These are phyloP conservation scores for Rhinocladiella similis DNA, from an alignment of 2,329 filamentous ascomycete species.

Conservation along the genomic window DNA sequence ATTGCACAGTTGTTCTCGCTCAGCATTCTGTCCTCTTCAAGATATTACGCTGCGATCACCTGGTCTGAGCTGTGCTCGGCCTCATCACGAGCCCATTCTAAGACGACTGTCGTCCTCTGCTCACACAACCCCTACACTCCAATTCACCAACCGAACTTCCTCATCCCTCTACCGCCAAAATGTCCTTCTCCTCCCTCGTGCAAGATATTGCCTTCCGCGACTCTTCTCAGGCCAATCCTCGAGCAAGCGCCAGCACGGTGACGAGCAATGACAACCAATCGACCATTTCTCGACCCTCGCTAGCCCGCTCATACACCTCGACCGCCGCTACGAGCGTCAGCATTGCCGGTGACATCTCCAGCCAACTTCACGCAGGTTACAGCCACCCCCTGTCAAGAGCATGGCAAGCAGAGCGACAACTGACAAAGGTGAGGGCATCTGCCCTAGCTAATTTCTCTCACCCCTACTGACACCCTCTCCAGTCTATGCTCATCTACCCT, in stretches of 20 bases:
- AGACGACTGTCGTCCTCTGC: neutral
- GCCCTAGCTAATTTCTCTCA: neutral
- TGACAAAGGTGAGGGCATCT: constrained; percentile 68
- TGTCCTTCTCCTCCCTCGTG: constrained; percentile 54
- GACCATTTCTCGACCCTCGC: constrained; percentile 40
- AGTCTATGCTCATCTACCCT: constrained; percentile 99
- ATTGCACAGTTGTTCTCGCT: no score
- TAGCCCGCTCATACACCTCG: constrained; percentile 46
- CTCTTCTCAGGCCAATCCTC: constrained; percentile 27
- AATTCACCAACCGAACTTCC: neutral
- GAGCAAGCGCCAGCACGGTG: constrained; percentile 19
- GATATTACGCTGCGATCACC: neutral
- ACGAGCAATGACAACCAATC: constrained; percentile 40
- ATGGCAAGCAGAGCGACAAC: constrained; percentile 81
- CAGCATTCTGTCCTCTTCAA: no score
- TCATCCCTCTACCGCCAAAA: constrained; percentile 26
- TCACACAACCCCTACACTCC: neutral
- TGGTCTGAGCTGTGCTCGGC: constrained; percentile 1
- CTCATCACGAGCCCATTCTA: neutral
- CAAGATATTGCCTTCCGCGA: constrained; percentile 51
- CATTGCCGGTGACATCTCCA: constrained; percentile 68
- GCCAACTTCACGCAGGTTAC: constrained; percentile 81
- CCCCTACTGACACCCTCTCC: constrained; percentile 9
- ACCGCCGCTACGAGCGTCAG: constrained; percentile 53
- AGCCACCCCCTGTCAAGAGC: constrained; percentile 74